Base-by-base conservation (phyloP, 164 flowering plant genomes). In the Chimonanthus praecox region DNA sequence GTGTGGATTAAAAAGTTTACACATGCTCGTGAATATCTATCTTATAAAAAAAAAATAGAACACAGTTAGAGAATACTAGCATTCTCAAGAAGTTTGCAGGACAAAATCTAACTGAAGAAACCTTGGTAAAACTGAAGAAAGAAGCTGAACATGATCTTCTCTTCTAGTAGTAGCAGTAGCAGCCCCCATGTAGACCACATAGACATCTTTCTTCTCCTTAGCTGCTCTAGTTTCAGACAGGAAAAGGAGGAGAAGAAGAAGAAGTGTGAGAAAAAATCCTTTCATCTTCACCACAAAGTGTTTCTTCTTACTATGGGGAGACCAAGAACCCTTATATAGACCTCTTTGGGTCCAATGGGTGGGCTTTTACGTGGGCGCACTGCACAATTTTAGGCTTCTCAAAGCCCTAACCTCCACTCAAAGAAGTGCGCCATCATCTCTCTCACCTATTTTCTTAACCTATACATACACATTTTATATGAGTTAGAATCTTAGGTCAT, bases 101-200 rank as follows among this genome's bases (percentile, higher is more conserved):
- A 33, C 2, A 33, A 1, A 1, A 33, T 33, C 33, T 33, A 33
- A 33, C 33, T 15, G 45, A 20, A 43, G 5, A 1, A 46, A 83
- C 86, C 85, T 73, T 79, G 75, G 64, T 4, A 79, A 11, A 46
- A 80, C 68, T 10, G 89, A 81, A 72, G 49, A 68, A 10, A 88
- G 78, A 50, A 87, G 84, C 61, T 80, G 81, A 47, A 78, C 67
- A 70, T 83, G 83, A 45, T 79, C 67, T 18, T 68, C 64, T 45
- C 78, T 58, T 44, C 49, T 33, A 49, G 72, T 74, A 4, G 67
- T 21, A 71, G 73, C 71, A 76, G 77, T 2, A 0, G 82, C 78
- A 20, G 85, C 85, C 65, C 92, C 92, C 90, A 87, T 85, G 74
- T 88, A 88, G 9, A 87, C 88, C 16, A 87, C 77, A 70, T 86